A percentile compares a stretch with the other conserved stretches of the same genome.
Evolutionary conservation across 805 yeast species (phyloP).

Genomic region (Ogataea kodamae): DNA sequence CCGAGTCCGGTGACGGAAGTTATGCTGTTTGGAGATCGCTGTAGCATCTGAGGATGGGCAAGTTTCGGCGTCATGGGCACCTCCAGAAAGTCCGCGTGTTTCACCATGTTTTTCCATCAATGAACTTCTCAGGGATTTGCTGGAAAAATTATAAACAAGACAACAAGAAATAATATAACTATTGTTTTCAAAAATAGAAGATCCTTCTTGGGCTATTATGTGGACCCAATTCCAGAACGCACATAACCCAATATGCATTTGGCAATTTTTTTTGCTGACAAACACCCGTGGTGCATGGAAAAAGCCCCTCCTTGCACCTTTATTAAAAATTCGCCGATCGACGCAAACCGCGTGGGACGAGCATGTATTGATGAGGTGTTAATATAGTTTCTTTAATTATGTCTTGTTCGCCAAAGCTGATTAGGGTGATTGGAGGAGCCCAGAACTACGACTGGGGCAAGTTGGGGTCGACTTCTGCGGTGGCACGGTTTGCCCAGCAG

Average conservation of each 20-base stretch:
- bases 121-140: conserved; percentile 2
- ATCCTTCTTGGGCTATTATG: neutral
- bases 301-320: too few relatives aligned
- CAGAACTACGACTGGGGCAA: conserved; percentile 52
- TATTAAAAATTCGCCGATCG: too few relatives aligned
- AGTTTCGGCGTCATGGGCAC: conserved; percentile 27
- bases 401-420: conserved; percentile 18
- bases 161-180: conserved; percentile 4
- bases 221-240: too few relatives aligned
- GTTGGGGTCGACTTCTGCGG: conserved; percentile 78
- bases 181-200: conserved; percentile 5
- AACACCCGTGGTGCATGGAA: too few relatives aligned
- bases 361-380: conserved; percentile 12
- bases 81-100: conserved; percentile 16
- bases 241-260: too few relatives aligned
- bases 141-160: conserved; percentile 4
- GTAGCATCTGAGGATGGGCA: conserved; percentile 26
- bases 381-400: conserved; percentile 8
- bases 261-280: too few relatives aligned
- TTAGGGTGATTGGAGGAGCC: conserved; percentile 36
- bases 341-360: too few relatives aligned
- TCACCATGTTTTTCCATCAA: conserved; percentile 4
- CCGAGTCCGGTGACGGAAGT: conserved; percentile 22
- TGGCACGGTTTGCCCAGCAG: conserved; percentile 77
- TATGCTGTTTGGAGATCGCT: conserved; percentile 8